Conservation (phyloP, 495 filamentous ascomycete species). For the Aspergillus wentii region DNA sequence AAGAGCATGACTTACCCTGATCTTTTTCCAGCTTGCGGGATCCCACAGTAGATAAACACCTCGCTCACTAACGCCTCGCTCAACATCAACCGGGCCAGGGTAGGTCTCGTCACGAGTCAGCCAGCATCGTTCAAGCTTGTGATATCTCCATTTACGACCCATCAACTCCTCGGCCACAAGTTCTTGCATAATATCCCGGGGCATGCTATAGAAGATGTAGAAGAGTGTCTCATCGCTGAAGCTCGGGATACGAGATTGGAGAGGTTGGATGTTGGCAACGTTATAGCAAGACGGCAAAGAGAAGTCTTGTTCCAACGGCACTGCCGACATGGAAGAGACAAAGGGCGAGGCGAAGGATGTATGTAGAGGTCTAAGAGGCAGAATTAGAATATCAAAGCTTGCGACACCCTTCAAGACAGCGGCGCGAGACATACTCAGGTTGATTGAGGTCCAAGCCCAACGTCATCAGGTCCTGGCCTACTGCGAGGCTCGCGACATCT, state of each 20-base stretch:
- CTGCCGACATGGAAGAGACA: slow-evolving; percentile 59
- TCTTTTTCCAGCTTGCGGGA: slow-evolving; percentile 74
- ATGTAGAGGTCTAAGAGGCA: slow-evolving; percentile 51
- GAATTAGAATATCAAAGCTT: no score
- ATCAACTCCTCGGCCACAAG: slow-evolving; percentile 76
- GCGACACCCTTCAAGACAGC: no score
- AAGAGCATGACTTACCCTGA: slow-evolving; percentile 58
- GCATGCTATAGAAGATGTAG: slow-evolving; percentile 91
- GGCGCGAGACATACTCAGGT: slow-evolving; percentile 62
- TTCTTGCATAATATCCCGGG: slow-evolving; percentile 78
- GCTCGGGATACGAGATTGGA: slow-evolving; percentile 70
- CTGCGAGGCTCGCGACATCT: slow-evolving; percentile 68
- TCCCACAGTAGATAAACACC: slow-evolving; percentile 91
- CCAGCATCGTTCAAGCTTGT: slow-evolving; percentile 85
- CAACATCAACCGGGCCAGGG: slow-evolving; percentile 57
- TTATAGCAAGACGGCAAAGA: slow-evolving; percentile 77
- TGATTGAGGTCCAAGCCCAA: slow-evolving; percentile 78
- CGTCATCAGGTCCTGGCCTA: slow-evolving; percentile 71
- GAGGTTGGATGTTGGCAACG: slow-evolving; percentile 78
- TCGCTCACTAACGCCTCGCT: slow-evolving; percentile 65
- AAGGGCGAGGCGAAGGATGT: slow-evolving; percentile 68
- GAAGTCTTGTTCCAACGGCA: slow-evolving; percentile 71
- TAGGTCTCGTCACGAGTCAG: slow-evolving; percentile 78
- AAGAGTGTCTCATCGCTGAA: slow-evolving; percentile 92
- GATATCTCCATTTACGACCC: slow-evolving; percentile 86